These are phyloP conservation scores for Tylopilus subfusipes DNA, from an alignment of 768 basidiomycete genomes.

Conservation along the genomic window DNA sequence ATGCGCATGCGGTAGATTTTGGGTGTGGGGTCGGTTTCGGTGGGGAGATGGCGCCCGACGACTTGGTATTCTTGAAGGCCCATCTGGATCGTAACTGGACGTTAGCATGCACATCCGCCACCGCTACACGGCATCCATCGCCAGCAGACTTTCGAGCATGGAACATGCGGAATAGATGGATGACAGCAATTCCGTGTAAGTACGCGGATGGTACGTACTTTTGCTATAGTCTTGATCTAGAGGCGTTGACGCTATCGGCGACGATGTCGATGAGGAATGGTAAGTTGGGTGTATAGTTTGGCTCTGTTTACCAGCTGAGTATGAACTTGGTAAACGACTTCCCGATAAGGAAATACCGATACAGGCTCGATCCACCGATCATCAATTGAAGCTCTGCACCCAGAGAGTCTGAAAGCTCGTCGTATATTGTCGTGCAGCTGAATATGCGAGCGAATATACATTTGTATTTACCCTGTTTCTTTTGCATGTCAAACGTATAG, in stretches of 20 bases:
- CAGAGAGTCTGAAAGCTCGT: too few species aligned
- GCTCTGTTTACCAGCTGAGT: neutral
- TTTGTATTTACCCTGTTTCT: too few species aligned
- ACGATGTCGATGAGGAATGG: constrained; percentile 21
- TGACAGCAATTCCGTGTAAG: neutral
- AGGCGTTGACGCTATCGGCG: constrained; percentile 28
- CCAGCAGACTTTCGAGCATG: neutral
- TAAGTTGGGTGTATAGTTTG: neutral
- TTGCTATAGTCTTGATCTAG: constrained; percentile 21
- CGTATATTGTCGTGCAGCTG: too few species aligned
- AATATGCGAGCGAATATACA: too few species aligned
- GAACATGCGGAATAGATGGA: neutral
- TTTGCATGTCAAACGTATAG: too few species aligned
- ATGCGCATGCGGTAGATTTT: constrained; percentile 99
- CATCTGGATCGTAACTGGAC: constrained; percentile 46
- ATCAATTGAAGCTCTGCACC: too few species aligned
- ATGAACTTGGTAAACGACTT: neutral
- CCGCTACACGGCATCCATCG: constrained; percentile 32
- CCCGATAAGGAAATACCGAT: neutral
- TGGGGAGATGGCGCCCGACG: constrained; percentile 95
- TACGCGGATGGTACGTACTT: constrained; percentile 29
- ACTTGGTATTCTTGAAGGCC: constrained; percentile 91
- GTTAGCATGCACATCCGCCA: constrained; percentile 22
- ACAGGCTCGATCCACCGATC: too few species aligned
- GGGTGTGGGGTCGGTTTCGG: constrained; percentile 86